phyloP scores from a whole-genome alignment of 441 rosid species.

The Pelargonium myrrhifolium region DNA sequence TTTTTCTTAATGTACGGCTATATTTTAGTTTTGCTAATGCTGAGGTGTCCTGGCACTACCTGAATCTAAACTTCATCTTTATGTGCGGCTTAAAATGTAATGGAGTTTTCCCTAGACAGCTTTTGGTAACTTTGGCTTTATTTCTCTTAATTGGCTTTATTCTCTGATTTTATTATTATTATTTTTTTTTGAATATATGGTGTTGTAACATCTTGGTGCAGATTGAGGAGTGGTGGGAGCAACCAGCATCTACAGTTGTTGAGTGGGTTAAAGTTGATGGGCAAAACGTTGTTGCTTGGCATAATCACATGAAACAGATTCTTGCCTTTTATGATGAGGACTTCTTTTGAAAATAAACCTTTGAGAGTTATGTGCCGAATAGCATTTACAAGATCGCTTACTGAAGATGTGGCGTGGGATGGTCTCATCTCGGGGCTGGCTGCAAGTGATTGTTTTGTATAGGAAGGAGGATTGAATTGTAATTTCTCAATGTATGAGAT shows the following conservation, averaged over 20 bases:
- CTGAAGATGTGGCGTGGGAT: no score
- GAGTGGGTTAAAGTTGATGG: conserved; percentile 89
- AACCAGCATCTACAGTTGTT: conserved; percentile 80
- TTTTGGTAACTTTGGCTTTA: no score
- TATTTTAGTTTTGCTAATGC: no score
- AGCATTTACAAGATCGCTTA: conserved; percentile 3
- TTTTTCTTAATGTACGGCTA: no score
- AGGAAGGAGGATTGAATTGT: no score
- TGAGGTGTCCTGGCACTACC: neutral
- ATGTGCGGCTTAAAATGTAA: no score
- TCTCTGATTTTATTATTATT: neutral
- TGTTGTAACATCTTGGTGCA: conserved; percentile 28
- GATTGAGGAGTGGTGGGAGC: conserved; percentile 98
- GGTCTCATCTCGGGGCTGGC: no score
- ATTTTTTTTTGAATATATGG: conserved; percentile 1
- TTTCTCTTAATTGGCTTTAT: neutral
- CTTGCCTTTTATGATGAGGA: conserved; percentile 76
- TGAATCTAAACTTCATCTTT: no score
- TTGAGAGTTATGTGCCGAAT: neutral
- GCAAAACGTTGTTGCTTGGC: conserved; percentile 77
- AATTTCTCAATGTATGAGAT: no score
- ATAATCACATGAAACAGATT: conserved; percentile 82
- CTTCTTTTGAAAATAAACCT: conserved; percentile 29
- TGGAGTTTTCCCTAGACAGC: no score
- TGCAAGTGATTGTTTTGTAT: no score